Conservation (phyloP, 176 grass and related monocot genomes). For the Carex parvula region DNA sequence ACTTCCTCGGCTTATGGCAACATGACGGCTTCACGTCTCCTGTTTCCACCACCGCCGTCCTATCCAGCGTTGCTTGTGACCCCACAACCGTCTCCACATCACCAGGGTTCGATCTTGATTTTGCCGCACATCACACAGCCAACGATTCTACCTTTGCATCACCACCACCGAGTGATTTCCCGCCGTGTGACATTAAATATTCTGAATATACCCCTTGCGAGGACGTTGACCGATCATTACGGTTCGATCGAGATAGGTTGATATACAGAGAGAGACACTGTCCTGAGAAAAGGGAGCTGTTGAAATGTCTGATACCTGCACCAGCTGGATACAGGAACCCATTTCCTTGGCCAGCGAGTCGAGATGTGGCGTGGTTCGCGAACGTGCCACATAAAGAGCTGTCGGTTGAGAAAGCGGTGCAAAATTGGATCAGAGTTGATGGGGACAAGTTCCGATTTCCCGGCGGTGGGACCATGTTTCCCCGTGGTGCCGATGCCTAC, state of each 20-base stretch:
- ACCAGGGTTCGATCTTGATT: slow-evolving; percentile 40
- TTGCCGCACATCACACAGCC: slow-evolving; percentile 63
- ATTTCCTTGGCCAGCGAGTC: slow-evolving; percentile 76
- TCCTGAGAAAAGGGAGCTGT: slow-evolving; percentile 49
- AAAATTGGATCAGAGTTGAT: slow-evolving; percentile 93
- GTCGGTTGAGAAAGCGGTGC: slow-evolving; percentile 89
- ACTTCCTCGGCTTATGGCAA: slow-evolving; percentile 83
- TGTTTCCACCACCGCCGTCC: slow-evolving; percentile 26
- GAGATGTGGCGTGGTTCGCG: slow-evolving; percentile 72
- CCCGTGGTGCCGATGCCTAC: slow-evolving; percentile 67
- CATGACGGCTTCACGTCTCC: slow-evolving; percentile 37
- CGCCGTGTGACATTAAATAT: slow-evolving; percentile 51
- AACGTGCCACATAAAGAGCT: slow-evolving; percentile 97
- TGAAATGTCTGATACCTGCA: slow-evolving; percentile 73
- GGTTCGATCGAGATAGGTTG: slow-evolving; percentile 59
- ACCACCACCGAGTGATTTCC: slow-evolving; percentile 28
- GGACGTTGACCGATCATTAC: slow-evolving; percentile 66
- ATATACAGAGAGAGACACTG: slow-evolving; percentile 95
- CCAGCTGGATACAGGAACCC: slow-evolving; percentile 68
- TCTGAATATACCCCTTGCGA: slow-evolving; percentile 96
- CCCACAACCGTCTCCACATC: slow-evolving; percentile 11
- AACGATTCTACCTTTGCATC: slow-evolving; percentile 18
- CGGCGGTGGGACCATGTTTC: slow-evolving; percentile 94
- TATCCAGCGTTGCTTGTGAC: slow-evolving; percentile 39
- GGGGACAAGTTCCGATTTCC: slow-evolving; percentile 84